Evolutionary conservation across 1,284 basidiomycete genomes (phyloP).

Genomic region (Pseudozyma thailandica): DNA sequence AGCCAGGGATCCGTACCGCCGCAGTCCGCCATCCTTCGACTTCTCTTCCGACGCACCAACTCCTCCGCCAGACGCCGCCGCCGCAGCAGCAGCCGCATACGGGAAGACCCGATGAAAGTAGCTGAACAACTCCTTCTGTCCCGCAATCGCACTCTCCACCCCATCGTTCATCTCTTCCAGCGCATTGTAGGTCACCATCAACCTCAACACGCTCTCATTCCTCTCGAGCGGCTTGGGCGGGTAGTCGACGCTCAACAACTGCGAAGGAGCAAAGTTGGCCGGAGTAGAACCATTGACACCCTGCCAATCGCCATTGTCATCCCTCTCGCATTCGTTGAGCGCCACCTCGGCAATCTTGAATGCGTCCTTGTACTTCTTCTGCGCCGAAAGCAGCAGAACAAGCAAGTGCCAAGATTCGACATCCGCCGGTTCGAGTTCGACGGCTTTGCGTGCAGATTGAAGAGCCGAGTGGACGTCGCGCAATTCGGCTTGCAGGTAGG

Average conservation of each 20-base stretch:
- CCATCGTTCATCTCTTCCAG: slow-evolving; percentile 87
- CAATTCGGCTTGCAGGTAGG: slow-evolving; percentile 73
- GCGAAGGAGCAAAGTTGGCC: slow-evolving; percentile 48
- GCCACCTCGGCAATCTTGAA: slow-evolving; percentile 79
- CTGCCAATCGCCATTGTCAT: slow-evolving; percentile 69
- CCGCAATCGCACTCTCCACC: slow-evolving; percentile 81
- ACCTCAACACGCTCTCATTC: slow-evolving; percentile 82
- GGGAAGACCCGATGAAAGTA: slow-evolving; percentile 73
- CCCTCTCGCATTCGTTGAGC: slow-evolving; percentile 59
- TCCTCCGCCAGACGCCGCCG: slow-evolving; percentile 29
- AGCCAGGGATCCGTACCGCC: slow-evolving; percentile 37
- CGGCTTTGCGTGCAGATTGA: slow-evolving; percentile 75
- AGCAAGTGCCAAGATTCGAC: slow-evolving; percentile 91
- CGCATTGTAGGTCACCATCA: slow-evolving; percentile 86
- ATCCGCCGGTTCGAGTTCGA: slow-evolving; percentile 79
- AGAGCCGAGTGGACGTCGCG: slow-evolving; percentile 79
- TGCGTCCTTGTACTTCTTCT: slow-evolving; percentile 84
- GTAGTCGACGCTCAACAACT: slow-evolving; percentile 71
- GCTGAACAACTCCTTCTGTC: slow-evolving; percentile 85
- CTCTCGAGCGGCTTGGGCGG: slow-evolving; percentile 75
- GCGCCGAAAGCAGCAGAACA: slow-evolving; percentile 81
- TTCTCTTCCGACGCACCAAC: slow-evolving; percentile 1
- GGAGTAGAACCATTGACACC: slow-evolving; percentile 59
- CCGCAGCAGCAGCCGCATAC: slow-evolving; percentile 41
- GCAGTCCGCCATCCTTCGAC: slow-evolving; percentile 30